Base-by-base conservation (phyloP, 2,329 filamentous ascomycete species). In the Annulohypoxylon truncatum region DNA sequence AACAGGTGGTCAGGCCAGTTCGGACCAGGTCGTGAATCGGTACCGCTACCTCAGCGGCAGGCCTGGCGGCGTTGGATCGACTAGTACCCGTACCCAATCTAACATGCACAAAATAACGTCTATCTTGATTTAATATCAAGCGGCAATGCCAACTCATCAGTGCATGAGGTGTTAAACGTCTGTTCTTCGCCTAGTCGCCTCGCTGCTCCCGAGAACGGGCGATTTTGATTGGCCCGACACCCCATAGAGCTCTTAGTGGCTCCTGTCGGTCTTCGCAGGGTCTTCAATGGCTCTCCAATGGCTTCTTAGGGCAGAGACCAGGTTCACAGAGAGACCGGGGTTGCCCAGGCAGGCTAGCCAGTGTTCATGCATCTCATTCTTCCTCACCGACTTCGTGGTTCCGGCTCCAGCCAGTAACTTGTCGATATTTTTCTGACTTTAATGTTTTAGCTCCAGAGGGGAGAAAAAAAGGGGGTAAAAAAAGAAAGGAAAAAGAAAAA, bases 111-210 rank as follows among this genome's bases (percentile, higher is more conserved):
- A 68, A 69, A 68, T 74, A 74, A 80, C 77, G 77, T 79, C 82
- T 83, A 83, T 81, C 79, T 76, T 80, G 80, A 79, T 83, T 82
- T 83, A 85, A 84, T 83, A 82, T 84, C 82, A 82, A 85, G 82
- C 81, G 79, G 86, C 85, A 87, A 79, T 91, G 89, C 88, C 90
- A 92, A 87, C 89, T 89, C 90, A 92, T 91, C 89, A 88, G 79
- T 91, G 89, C 90, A 90, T 92, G 84, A 84, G 82, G 75, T 80
- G 79, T 79, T 79, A 76, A 79, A 79, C 77, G 74, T 79, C 79
- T 78, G 75, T 77, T 76, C 76, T 79, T 74, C 79, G 76, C 79
- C 79, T 79, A 78, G 78, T 77, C 78, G 77, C 77, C 77, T 80
- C 72, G 77, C 77, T 75, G 75, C 71, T 73, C 74, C 71, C 71